Evolutionary conservation across 495 filamentous ascomycete species (phyloP), one percentile per base, ranked within the genome.

Genomic region (Venustampulla echinocandica): DNA sequence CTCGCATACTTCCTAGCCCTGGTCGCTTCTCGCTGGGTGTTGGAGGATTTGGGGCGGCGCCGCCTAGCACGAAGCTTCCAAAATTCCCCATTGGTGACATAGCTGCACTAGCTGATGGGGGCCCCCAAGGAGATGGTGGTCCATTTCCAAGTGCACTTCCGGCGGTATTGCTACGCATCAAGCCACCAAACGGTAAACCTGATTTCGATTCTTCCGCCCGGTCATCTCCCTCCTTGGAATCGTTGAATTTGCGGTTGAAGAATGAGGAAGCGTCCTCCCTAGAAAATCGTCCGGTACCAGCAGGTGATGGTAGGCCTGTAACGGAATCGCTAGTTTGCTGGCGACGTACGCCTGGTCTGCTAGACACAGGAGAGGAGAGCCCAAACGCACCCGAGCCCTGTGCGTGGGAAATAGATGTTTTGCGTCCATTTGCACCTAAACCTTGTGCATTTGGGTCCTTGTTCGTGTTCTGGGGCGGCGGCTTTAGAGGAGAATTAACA

Each of bases 401-500:
- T 17, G 55, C 68, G 41, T 81, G 76, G 5, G 85, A 87, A 19
- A 94, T 60, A 0, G 87, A 94, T 10, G 76, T 67, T 64, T 90
- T 93, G 42, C 90, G 84, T 42, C 77, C 76, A 60, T 74, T 71
- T 27, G 73, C 58, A 36, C 68, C 71, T 15, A 75, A 69, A n/a
- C 65, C 67, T 25, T 62, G 61, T 20, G 71, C 66, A 30, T 66
- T 69, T 32, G 70, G 76, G 36, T 93, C 87, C 57, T 94, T 90
- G 52, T 73, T 77, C 38, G 69, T 62, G 47, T 71, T 79, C 54
- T 82, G 84, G 33, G 77, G 77, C 5, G 85, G 87, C 11, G 85
- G 84, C 64, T 96, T 97, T 34, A 96, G 68, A 18, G 87, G 81
- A 11, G 92, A 96, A 61, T 97, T 98, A 54, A 98, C 86, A 38